Conservation (phyloP, 225 moss, liverwort and hornwort species). For the Asterella californica region DNA sequence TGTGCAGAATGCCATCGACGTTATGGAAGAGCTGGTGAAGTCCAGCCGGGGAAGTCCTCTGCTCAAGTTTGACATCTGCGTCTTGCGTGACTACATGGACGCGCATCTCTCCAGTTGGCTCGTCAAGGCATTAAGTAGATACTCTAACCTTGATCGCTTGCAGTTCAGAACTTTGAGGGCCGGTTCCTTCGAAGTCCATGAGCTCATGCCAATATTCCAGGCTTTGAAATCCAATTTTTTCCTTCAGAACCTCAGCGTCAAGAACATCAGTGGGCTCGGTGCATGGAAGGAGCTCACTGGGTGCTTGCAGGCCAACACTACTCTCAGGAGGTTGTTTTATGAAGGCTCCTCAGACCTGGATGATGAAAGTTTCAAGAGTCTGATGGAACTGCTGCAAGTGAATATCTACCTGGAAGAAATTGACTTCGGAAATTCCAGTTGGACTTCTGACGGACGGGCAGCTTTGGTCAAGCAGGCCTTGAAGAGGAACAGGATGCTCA, state of each 20-base stretch:
- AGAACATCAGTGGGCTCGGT: not conserved
- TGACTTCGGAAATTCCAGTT: constrained; percentile 5
- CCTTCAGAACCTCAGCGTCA: constrained; percentile 10
- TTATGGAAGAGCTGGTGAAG: constrained; percentile 15
- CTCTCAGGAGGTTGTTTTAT: not conserved
- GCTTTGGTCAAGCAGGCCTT: constrained; percentile 19
- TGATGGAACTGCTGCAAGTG: constrained; percentile 28
- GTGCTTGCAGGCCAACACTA: constrained; percentile 7
- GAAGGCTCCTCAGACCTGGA: constrained; percentile 5
- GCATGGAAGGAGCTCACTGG: constrained; percentile 3
- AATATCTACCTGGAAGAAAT: constrained; percentile 16
- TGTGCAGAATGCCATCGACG: constrained; percentile 16
- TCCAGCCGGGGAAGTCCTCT: constrained; percentile 5
- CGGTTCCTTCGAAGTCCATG: constrained; percentile 1
- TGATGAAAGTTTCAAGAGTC: constrained; percentile 12
- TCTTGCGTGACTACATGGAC: constrained; percentile 15
- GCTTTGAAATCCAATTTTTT: constrained; percentile 9
- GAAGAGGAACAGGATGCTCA: constrained; percentile 5
- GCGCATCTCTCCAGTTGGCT: not conserved
- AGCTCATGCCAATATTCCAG: constrained; percentile 7
- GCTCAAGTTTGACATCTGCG: constrained; percentile 1
- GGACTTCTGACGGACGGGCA: constrained; percentile 1
- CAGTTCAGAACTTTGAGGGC: not conserved
- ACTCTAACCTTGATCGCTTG: constrained; percentile 14
- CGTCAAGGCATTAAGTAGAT: constrained; percentile 7